Evolutionary conservation across 805 yeast species (phyloP).

Genomic region (Saccharomycopsis vini): DNA sequence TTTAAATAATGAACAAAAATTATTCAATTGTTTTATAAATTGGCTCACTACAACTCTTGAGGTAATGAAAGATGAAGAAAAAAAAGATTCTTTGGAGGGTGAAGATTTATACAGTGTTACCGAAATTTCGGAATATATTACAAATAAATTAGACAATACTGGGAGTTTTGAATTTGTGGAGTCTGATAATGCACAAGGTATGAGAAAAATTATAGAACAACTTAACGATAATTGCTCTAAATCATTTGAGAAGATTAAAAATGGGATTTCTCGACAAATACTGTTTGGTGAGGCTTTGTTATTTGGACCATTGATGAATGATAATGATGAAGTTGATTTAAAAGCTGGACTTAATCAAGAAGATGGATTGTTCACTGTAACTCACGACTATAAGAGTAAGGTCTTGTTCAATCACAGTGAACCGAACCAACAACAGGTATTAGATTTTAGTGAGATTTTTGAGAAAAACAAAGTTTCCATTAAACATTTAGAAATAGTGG

Average conservation of each 20-base stretch:
- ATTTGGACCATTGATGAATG: neutral
- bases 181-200: neutral
- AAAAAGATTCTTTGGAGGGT: slow-evolving; percentile 11
- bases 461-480: no score
- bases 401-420: neutral
- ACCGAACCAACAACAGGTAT: neutral
- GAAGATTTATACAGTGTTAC: slow-evolving; percentile 19
- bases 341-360: no score
- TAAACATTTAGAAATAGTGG: neutral
- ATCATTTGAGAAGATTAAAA: neutral
- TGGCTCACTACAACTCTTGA: slow-evolving; percentile 31
- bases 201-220: neutral
- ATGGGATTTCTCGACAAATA: neutral
- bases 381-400: neutral
- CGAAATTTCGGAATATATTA: slow-evolving; percentile 24
- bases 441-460: neutral
- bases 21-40: slow-evolving; percentile 34
- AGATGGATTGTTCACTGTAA: no score
- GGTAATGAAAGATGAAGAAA: slow-evolving; percentile 25
- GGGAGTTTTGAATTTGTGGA: neutral
- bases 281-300: neutral
- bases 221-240: neutral
- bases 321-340: no score
- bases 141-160: slow-evolving; percentile 21
- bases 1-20: slow-evolving; percentile 37